Evolutionary conservation across 306 rosid genomes (phyloP), one percentile per base, ranked within the genome.

Genomic region (Corylus avellana): DNA sequence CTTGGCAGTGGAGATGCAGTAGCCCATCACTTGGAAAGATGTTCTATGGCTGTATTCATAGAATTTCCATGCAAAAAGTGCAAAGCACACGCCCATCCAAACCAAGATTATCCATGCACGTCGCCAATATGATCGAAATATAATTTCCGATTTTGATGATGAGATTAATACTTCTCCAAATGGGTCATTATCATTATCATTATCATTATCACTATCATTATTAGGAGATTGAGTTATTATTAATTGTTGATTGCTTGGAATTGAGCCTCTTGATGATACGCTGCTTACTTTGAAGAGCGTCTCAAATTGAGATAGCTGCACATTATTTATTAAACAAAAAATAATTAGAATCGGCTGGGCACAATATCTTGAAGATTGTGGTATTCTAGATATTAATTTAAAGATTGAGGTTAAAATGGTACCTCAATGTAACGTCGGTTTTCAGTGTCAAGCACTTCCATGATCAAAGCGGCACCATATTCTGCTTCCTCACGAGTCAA

Each of bases 21-120:
- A 90, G n/a, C 98, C 97, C 96, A 94, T 90, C 11, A 94, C 93
- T 85, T 90, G 85, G 82, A 92, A 92, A 1, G 93, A 94, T 53
- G 87, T 66, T 78, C 91, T 85, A 7, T 82, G 78, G 1, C 89
- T 70, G 29, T 92, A 94, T 35, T 94, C 93, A 58, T 82, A 61
- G 83, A 94, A 94, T 85, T 94, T 94, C 97, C 96, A 92, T 7
- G 84, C 74, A 83, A 94, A 94, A 0, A 94, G 84, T 50, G 77
- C 87, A 56, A 61, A 18, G 29, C 94, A 88, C 5, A 77, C 80
- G 61, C 79, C 49, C 73, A 94, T 4, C 97, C 97, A 94, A 17
- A 92, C 12, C n/a, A 79, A 53, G 63, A 92, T 78, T 77, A 90
- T 75, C 98, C 96, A 94, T 68, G 58, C 83, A 58, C 94, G 86